Percentiles rank a stretch among this genome's conserved stretches.
Evolutionary conservation across 176 grass and related monocot genomes (phyloP).

Genomic region (Alloteropsis semialata): DNA sequence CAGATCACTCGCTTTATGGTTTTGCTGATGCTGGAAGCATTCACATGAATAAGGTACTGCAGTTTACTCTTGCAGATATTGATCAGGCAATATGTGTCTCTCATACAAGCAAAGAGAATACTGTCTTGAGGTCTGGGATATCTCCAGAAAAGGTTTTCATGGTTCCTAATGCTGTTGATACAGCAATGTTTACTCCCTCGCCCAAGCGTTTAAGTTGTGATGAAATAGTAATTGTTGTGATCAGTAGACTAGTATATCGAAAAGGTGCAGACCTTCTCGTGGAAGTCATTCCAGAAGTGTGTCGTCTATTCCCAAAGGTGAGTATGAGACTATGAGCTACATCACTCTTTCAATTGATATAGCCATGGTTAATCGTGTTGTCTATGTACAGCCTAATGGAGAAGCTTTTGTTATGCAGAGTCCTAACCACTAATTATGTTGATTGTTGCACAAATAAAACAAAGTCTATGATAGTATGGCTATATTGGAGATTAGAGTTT

Average conservation of each 20-base stretch:
- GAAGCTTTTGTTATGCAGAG: background rate
- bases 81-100: constrained; percentile 92
- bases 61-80: constrained; percentile 96
- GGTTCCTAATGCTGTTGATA: constrained; percentile 97
- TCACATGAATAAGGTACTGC: constrained; percentile 99
- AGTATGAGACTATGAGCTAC: constrained; percentile 42
- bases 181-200: constrained; percentile 89
- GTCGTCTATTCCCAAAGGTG: constrained; percentile 84
- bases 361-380: background rate
- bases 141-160: constrained; percentile 79
- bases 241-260: constrained; percentile 91
- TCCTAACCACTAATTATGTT: constrained; percentile 18
- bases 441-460: constrained; percentile 13
- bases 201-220: constrained; percentile 51
- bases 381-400: background rate
- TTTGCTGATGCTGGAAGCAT: constrained; percentile 94
- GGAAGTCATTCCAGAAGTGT: constrained; percentile 96
- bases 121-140: constrained; percentile 91
- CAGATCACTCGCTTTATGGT: constrained; percentile 96
- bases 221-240: constrained; percentile 92
- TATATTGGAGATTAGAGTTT: background rate
- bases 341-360: background rate
- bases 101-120: constrained; percentile 97
- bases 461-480: background rate
- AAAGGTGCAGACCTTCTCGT: constrained; percentile 96